phyloP scores from a whole-genome alignment of 2,329 filamentous ascomycete species.

The Penicillium glabrum region DNA sequence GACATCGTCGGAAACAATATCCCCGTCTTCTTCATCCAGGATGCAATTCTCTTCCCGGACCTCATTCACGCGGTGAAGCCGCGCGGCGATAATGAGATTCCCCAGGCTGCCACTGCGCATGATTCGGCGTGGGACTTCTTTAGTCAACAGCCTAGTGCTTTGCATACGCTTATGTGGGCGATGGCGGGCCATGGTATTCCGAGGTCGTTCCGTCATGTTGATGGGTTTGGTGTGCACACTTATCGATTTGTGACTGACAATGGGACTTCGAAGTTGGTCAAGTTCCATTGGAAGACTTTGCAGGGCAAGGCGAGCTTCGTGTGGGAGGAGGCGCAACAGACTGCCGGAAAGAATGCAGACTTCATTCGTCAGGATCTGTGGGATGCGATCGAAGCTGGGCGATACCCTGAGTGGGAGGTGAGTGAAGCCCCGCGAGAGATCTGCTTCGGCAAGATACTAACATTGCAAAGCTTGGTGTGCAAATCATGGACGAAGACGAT shows the following conservation, averaged over 20 bases:
- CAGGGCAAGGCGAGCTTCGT: slow-evolving; percentile 52
- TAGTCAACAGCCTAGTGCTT: slow-evolving; percentile 38
- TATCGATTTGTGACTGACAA: slow-evolving; percentile 40
- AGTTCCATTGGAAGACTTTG: slow-evolving; percentile 42
- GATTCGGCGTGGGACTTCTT: slow-evolving; percentile 56
- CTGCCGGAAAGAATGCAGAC: slow-evolving; percentile 71
- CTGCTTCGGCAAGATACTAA: not conserved
- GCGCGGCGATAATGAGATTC: slow-evolving; percentile 41
- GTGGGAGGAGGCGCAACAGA: slow-evolving; percentile 72
- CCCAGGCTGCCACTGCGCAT: slow-evolving; percentile 51
- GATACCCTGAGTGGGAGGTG: slow-evolving; percentile 69
- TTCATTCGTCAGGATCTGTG: slow-evolving; percentile 69
- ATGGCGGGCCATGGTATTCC: slow-evolving; percentile 44
- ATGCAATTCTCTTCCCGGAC: slow-evolving; percentile 44
- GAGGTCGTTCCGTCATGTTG: slow-evolving; percentile 40
- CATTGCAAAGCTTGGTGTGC: slow-evolving; percentile 54
- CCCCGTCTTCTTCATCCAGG: slow-evolving; percentile 46
- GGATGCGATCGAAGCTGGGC: slow-evolving; percentile 66
- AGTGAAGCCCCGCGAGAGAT: not conserved
- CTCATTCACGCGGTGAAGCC: slow-evolving; percentile 45
- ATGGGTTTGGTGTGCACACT: slow-evolving; percentile 43
- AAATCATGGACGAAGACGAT: slow-evolving; percentile 68
- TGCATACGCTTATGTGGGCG: slow-evolving; percentile 51
- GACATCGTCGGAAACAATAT: slow-evolving; percentile 42
- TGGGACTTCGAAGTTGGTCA: slow-evolving; percentile 39